Evolutionary conservation across 306 rosid genomes (phyloP), one percentile per base, ranked within the genome.

Genomic region (Medicago lupulina): DNA sequence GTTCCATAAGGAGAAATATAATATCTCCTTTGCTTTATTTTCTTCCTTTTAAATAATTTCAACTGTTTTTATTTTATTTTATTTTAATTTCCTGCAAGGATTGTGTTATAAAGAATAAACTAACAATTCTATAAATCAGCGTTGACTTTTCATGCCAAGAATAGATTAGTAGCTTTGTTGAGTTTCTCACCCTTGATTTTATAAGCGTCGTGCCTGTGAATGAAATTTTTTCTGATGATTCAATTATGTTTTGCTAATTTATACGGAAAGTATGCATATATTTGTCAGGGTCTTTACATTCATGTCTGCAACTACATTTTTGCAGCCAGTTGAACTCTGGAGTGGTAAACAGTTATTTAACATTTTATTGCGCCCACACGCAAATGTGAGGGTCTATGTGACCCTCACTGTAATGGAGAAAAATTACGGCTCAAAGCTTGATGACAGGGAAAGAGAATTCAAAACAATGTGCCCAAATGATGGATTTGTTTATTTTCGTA

Each of bases 311-410:
- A 68, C 78, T 76, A 7, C 6, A 74, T 81, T 50, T 72, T 81
- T 88, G 85, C 88, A 94, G 98, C 98, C 98, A 16, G 83, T 91
- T 59, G 98, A 94, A 84, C 95, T 94, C 39, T 94, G 98, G 98
- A 94, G 97, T 57, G 98, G 98, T 46, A 94, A 94, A 79, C 98
- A 94, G 79, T 83, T 94, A 87, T 94, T 88, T 83, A 92, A 88
- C 65, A 80, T 91, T 85, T 77, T 94, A 59, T 84, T 94, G 75
- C 97, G 98, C 73, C 90, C 95, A 2, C 80, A 90, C 86, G 89
- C 97, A 78, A 88, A 83, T 77, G 86, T 92, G 78, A 88, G 87
- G 79, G 96, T 90, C 71, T 94, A 72, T 83, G 86, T 91, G 75
- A 94, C 84, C 87, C 91, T 94, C 58, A 90, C 97, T 41, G 92